phyloP scores from a whole-genome alignment of 805 yeast species.

The Wickerhamomyces rabaulensis region DNA sequence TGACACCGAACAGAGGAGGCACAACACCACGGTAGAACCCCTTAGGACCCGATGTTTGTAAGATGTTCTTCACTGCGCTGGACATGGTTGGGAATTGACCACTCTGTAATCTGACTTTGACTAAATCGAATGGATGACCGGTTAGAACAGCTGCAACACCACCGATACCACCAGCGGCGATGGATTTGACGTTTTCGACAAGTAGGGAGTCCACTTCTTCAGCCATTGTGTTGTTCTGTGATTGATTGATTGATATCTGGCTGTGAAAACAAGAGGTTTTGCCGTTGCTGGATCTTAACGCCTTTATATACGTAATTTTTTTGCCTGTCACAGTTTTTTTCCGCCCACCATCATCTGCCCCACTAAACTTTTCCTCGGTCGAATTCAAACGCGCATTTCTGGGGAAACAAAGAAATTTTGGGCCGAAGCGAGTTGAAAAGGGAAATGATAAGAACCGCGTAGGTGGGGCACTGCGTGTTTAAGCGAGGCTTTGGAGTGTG shows the following conservation, averaged over 20 bases:
- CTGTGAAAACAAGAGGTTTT: neutral
- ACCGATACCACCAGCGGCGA: constrained; percentile 93
- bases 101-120: constrained; percentile 89
- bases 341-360: neutral
- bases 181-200: constrained; percentile 79
- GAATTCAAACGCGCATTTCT: neutral
- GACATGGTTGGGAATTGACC: constrained; percentile 53
- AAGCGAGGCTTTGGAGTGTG: no score
- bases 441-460: neutral
- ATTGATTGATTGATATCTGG: neutral
- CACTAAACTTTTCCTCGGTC: neutral
- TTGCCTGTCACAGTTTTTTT: neutral
- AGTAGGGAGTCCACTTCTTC: constrained; percentile 22
- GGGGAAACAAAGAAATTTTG: neutral
- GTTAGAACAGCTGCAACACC: constrained; percentile 93
- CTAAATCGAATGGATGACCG: constrained; percentile 94
- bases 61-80: constrained; percentile 64
- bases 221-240: constrained; percentile 9
- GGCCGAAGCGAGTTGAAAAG: neutral
- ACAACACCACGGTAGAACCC: constrained; percentile 93
- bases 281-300: neutral
- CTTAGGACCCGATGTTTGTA: constrained; percentile 65
- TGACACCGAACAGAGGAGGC: constrained; percentile 93
- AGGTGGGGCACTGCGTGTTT: neutral
- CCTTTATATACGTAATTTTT: neutral